Evolutionary conservation across 75 land plant species (phyloP).

Genomic region (Sequoia sempervirens): DNA sequence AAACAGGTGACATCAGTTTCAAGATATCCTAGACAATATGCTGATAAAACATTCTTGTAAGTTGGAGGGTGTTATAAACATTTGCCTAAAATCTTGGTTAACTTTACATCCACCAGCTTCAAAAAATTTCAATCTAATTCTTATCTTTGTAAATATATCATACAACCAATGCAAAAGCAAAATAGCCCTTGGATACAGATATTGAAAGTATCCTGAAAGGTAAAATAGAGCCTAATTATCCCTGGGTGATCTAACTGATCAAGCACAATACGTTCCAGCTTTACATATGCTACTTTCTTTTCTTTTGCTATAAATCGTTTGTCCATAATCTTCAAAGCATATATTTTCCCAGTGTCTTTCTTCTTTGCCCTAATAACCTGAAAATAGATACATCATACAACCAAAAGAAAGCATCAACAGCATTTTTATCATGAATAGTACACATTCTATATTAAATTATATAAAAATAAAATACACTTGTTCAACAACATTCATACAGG

Average conservation of each 20-base stretch:
- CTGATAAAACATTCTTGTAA: not conserved
- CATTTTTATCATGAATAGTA: not conserved
- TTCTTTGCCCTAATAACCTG: conserved; percentile 91
- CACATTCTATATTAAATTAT: not conserved
- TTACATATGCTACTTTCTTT: conserved; percentile 85
- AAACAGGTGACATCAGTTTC: not conserved
- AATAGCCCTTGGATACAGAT: conserved; percentile 52
- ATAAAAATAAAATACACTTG: not conserved
- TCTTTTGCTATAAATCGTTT: conserved; percentile 93
- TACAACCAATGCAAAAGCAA: not conserved
- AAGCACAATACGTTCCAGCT: conserved; percentile 91
- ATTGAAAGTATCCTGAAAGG: conserved; percentile 86
- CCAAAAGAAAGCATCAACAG: not conserved
- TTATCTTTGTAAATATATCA: not conserved
- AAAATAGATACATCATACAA: conserved; percentile 8
- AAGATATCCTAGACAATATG: not conserved
- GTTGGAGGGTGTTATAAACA: not conserved
- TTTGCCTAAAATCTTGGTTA: not conserved
- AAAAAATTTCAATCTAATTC: not conserved
- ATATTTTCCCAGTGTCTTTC: conserved; percentile 86
- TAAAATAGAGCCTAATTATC: conserved; percentile 72
- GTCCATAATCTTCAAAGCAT: conserved; percentile 97
- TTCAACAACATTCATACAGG: not conserved
- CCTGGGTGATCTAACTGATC: conserved; percentile 99
- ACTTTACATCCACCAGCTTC: not conserved